A percentile compares a stretch with the other conserved stretches of the same genome.
Conservation (phyloP, 2,329 filamentous ascomycete species). For the Arthrocladium fulminans region DNA sequence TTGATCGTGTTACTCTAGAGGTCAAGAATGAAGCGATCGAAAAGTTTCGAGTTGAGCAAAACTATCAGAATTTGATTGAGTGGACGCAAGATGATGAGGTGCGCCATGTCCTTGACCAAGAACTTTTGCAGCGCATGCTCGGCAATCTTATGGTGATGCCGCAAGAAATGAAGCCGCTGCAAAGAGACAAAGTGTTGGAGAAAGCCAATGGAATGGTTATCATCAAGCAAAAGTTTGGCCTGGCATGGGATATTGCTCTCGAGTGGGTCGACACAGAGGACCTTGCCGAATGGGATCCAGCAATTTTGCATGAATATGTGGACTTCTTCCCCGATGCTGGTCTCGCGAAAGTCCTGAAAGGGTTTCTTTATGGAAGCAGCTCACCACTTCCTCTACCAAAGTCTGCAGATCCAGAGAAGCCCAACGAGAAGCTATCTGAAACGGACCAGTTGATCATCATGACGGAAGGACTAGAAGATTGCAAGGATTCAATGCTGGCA, state of each 20-base stretch:
- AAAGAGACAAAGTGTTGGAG: constrained; percentile 64
- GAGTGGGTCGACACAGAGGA: constrained; percentile 78
- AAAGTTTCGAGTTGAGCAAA: constrained; percentile 64
- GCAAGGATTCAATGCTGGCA: constrained; percentile 64
- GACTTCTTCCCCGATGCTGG: constrained; percentile 76
- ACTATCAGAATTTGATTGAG: constrained; percentile 77
- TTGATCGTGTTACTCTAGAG: constrained; percentile 74
- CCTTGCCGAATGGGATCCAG: constrained; percentile 67
- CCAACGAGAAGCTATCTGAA: constrained; percentile 54
- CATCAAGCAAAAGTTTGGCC: constrained; percentile 79
- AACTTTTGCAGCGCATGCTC: constrained; percentile 70
- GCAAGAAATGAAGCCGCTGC: constrained; percentile 56
- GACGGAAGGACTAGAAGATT: constrained; percentile 58
- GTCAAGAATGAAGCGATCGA: constrained; percentile 78
- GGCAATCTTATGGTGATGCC: constrained; percentile 66
- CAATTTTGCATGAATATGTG: constrained; percentile 71
- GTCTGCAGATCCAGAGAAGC: constrained; percentile 30
- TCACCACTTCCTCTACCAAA: constrained; percentile 61
- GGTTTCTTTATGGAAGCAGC: constrained; percentile 71
- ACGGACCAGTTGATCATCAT: constrained; percentile 77
- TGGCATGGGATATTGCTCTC: constrained; percentile 84
- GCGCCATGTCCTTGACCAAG: constrained; percentile 80
- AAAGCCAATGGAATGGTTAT: constrained; percentile 89
- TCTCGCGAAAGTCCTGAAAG: constrained; percentile 70
- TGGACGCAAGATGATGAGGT: constrained; percentile 84